phyloP scores from a whole-genome alignment of 2,329 filamentous ascomycete genomes.

The Nigrospora sphaerica region DNA sequence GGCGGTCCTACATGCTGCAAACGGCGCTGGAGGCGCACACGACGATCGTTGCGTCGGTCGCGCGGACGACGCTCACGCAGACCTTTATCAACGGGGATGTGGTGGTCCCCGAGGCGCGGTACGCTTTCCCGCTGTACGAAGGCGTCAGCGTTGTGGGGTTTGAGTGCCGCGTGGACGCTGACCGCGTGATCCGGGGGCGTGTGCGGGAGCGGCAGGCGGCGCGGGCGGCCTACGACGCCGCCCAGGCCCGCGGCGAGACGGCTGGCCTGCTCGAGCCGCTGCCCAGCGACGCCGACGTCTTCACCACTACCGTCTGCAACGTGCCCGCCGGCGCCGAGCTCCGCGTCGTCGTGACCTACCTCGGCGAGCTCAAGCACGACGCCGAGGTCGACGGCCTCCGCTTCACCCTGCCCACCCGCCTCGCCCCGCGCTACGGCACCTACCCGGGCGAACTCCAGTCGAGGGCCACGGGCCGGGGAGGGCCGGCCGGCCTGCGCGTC shows the following conservation, averaged over 20 bases:
- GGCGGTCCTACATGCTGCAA: background rate
- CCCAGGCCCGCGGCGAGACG: constrained; percentile 49
- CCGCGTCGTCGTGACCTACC: constrained; percentile 55
- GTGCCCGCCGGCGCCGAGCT: constrained; percentile 51
- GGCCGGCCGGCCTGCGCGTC: constrained; percentile 39
- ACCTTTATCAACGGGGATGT: background rate
- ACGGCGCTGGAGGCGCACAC: constrained; percentile 1
- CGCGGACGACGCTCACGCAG: constrained; percentile 3
- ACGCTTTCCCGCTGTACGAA: constrained; percentile 67
- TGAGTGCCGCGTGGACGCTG: constrained; percentile 50
- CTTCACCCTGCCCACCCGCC: constrained; percentile 60
- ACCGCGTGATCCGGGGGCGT: constrained; percentile 52
- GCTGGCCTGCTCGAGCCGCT: constrained; percentile 62
- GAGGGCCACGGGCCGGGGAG: constrained; percentile 8
- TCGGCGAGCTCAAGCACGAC: constrained; percentile 68
- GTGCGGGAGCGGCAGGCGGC: constrained; percentile 62
- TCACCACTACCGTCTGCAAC: constrained; percentile 62
- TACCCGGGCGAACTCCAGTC: constrained; percentile 28
- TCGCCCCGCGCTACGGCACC: constrained; percentile 59
- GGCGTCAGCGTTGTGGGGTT: constrained; percentile 65
- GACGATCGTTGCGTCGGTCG: constrained; percentile 1
- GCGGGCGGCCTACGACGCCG: constrained; percentile 49
- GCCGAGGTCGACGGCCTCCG: constrained; percentile 59
- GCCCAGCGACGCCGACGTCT: constrained; percentile 54
- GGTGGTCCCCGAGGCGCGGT: constrained; percentile 40